Evolutionary conservation across 2,329 filamentous ascomycete genomes (phyloP).

Genomic region (Graphiopsis chlorocephala): DNA sequence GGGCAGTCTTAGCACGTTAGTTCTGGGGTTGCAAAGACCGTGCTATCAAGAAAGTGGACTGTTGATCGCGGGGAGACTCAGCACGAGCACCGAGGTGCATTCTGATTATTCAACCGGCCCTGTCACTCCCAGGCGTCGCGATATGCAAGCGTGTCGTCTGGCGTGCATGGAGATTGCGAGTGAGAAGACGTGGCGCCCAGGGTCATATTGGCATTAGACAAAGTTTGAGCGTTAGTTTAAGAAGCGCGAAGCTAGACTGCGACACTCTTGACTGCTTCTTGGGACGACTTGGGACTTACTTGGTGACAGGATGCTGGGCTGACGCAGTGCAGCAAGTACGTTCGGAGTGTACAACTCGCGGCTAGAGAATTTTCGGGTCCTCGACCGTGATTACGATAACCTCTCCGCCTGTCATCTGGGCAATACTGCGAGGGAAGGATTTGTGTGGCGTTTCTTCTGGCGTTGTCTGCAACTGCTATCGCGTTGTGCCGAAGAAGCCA

Average conservation of each 20-base stretch:
- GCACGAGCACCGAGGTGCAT: background rate
- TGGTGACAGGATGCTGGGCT: background rate
- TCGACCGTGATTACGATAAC: background rate
- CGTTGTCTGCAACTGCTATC: background rate
- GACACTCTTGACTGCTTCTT: slow-evolving; percentile 4
- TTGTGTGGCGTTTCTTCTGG: background rate
- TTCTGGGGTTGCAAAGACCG: background rate
- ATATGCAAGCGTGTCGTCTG: background rate
- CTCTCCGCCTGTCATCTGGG: background rate
- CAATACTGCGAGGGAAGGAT: background rate
- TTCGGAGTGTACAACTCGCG: background rate
- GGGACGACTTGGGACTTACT: background rate
- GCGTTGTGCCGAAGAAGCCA: slow-evolving; percentile 3
- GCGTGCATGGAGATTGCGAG: background rate
- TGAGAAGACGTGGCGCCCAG: background rate
- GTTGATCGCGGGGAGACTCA: background rate
- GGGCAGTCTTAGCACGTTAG: background rate
- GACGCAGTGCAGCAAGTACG: background rate
- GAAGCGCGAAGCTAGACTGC: slow-evolving; percentile 4
- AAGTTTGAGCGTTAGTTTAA: slow-evolving; percentile 6
- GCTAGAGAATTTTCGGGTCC: background rate
- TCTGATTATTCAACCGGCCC: slow-evolving; percentile 1
- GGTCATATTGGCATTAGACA: slow-evolving; percentile 5
- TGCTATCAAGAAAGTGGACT: background rate
- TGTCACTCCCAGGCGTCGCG: background rate